phyloP scores from a whole-genome alignment of 1,139 yeast species.

The Taphrina wiesneri region DNA sequence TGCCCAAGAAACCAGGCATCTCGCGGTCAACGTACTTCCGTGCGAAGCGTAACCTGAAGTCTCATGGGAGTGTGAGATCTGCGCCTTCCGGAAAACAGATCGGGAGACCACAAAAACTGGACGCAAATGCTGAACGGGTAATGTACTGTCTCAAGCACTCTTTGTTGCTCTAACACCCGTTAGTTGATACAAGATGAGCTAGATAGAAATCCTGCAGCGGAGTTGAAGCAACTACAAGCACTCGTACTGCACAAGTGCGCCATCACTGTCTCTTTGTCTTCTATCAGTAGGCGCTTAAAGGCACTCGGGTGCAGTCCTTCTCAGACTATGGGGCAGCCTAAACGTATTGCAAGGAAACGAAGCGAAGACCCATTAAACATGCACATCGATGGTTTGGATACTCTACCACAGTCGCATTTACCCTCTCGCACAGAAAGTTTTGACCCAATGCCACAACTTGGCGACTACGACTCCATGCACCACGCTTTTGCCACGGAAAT shows the following conservation, averaged over 20 bases:
- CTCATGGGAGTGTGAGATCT: constrained; percentile 21
- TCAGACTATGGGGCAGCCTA: neutral
- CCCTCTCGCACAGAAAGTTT: neutral
- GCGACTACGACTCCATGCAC: constrained; percentile 9
- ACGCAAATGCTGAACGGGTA: constrained; percentile 12
- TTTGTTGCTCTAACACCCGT: neutral
- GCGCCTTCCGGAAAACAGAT: constrained; percentile 21
- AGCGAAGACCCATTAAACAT: constrained; percentile 1
- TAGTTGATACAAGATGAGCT: constrained; percentile 16
- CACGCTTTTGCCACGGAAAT: constrained; percentile 1
- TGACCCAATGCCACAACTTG: constrained; percentile 1
- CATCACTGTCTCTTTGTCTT: constrained; percentile 10
- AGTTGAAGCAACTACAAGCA: constrained; percentile 11
- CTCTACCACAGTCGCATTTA: neutral
- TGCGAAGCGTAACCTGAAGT: constrained; percentile 19
- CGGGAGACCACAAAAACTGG: constrained; percentile 16
- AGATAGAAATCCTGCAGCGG: constrained; percentile 15
- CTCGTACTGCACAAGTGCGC: constrained; percentile 8
- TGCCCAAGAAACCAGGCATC: constrained; percentile 7
- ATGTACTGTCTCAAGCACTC: neutral
- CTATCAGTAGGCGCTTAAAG: constrained; percentile 12
- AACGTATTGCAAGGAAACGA: constrained; percentile 6
- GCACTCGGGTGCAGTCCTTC: constrained; percentile 22
- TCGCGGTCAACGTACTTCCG: constrained; percentile 19
- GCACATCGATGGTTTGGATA: neutral